Evolutionary conservation across 148 eudicot species (phyloP), one percentile per base, ranked within the genome.

Genomic region (Rhododendron ferrugineum): DNA sequence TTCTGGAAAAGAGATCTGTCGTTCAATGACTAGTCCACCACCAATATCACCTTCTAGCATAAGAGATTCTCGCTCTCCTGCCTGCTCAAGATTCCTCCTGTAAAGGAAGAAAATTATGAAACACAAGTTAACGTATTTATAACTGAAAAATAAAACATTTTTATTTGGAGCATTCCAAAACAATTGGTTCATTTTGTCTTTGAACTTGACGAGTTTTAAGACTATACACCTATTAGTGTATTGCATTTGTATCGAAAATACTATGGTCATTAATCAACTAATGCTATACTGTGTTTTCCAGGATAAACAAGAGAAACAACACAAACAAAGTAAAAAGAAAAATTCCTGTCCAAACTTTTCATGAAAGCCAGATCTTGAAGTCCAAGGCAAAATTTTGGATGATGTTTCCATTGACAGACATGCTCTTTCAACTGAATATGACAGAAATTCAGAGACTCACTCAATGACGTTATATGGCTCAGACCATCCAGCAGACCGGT

Each of bases 401-500:
- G 60, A 18, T 36, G 3, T 18, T 82, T 82, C 18, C 40, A 26
- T 82, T 8, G 34, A 9, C 40, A 30, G n/a, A 44, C 56, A 68
- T 23, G 47, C 56, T 34, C 72, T 37, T 47, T 49, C 85, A 47
- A 70, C 34, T 52, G 52, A 37, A 68, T 36, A 50, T 1, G 34
- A 20, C 6, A 2, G 47, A 79, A 30, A 50, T 11, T 56, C 60
- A 86, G 82, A 79, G 74, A 92, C 96, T 94, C 84, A 97, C 99
- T 92, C 94, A 56, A 95, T 90, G 86, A 97, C 92, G 75, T 88
- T 81, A 89, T 95, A 97, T 89, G 94, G 98, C 94, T 97, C 98
- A 0, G 94, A 85, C 72, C 99, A 97, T 86, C 99, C 99, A 89
- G 98, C 93, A 85, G 99, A 95, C 86, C 98, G 90, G 85, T 95